phyloP scores from a whole-genome alignment of 2,329 filamentous ascomycete species.

The Scedosporium minutisporum region DNA sequence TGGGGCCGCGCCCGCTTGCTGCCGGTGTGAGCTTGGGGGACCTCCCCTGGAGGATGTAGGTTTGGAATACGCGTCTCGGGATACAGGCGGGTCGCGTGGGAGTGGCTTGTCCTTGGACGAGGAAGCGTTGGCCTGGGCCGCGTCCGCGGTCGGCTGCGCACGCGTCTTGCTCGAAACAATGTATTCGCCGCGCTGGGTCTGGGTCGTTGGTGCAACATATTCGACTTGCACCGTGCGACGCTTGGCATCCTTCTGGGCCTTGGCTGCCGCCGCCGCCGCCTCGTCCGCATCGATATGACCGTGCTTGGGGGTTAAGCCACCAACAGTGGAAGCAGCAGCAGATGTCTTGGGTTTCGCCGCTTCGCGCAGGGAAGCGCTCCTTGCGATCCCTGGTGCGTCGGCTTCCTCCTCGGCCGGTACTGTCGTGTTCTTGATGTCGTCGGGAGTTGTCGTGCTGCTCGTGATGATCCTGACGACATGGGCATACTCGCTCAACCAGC shows the following conservation, averaged over 20 bases:
- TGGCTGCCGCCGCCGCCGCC: slow-evolving; percentile 39
- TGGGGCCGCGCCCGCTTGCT: slow-evolving; percentile 8
- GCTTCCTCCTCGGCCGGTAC: slow-evolving; percentile 45
- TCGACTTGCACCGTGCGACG: slow-evolving; percentile 93
- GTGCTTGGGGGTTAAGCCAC: slow-evolving; percentile 62
- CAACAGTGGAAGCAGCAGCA: slow-evolving; percentile 34
- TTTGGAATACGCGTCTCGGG: slow-evolving; percentile 32
- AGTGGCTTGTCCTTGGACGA: slow-evolving; percentile 46
- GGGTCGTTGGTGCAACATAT: slow-evolving; percentile 84
- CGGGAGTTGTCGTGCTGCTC: slow-evolving; percentile 80
- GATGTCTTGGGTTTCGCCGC: slow-evolving; percentile 58
- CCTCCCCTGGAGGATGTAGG: slow-evolving; percentile 25
- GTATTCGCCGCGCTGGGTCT: slow-evolving; percentile 61
- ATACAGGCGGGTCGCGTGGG: slow-evolving; percentile 44
- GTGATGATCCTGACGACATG: slow-evolving; percentile 95
- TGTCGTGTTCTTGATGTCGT: slow-evolving; percentile 74
- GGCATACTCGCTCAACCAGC: slow-evolving; percentile 96
- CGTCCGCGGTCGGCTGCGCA: slow-evolving; percentile 20
- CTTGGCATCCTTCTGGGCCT: slow-evolving; percentile 76
- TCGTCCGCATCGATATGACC: slow-evolving; percentile 62
- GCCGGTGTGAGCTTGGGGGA: slow-evolving; percentile 39
- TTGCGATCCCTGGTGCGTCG: slow-evolving; percentile 56
- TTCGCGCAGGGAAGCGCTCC: slow-evolving; percentile 89
- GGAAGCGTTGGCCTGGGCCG: slow-evolving; percentile 29
- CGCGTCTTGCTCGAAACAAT: slow-evolving; percentile 15